These are phyloP conservation scores for Sclerotinia trifoliorum DNA, from an alignment of 2,329 filamentous ascomycete genomes.

Conservation along the genomic window DNA sequence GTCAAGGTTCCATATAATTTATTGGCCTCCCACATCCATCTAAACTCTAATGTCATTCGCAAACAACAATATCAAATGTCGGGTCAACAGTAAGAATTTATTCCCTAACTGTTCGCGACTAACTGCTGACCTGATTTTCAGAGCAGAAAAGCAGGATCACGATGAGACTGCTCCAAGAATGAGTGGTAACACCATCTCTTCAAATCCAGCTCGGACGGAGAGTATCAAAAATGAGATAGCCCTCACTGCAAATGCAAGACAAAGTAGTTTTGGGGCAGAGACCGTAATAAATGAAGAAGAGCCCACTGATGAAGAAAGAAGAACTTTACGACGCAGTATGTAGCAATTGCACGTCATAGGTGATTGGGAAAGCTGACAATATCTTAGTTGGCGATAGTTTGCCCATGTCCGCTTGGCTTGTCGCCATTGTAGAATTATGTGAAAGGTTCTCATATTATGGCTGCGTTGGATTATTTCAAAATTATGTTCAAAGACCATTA, in stretches of 20 bases:
- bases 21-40: background rate
- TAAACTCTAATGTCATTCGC: background rate
- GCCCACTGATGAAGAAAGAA: constrained; percentile 6
- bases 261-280: background rate
- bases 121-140: background rate
- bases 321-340: constrained; percentile 5
- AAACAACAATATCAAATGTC: background rate
- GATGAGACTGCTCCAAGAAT: background rate
- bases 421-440: constrained; percentile 18
- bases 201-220: background rate
- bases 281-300: background rate
- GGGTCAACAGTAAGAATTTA: background rate
- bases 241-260: background rate
- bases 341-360: background rate
- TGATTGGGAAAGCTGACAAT: background rate
- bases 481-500: constrained; percentile 54
- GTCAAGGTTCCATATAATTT: background rate
- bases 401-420: constrained; percentile 20
- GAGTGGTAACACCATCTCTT: background rate
- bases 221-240: constrained; percentile 2
- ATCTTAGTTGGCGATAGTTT: constrained; percentile 18
- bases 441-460: constrained; percentile 60
- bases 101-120: no score
- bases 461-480: constrained; percentile 59
- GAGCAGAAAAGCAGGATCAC: background rate